Evolutionary conservation across 768 basidiomycete genomes (phyloP), one percentile per base, ranked within the genome.

Genomic region (Tricholoma hemisulphureum): DNA sequence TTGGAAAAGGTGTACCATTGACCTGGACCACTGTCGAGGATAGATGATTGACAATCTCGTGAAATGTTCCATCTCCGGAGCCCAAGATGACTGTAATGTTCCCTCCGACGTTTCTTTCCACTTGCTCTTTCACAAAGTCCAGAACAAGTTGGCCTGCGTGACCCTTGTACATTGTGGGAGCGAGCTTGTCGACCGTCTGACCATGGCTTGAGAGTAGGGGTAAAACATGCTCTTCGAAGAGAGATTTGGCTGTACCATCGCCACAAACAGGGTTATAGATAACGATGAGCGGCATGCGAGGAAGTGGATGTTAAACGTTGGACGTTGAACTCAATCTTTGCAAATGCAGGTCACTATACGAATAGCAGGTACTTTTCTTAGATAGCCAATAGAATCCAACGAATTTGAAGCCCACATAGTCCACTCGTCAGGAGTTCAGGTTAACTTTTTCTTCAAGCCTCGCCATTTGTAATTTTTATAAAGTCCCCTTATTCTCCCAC

Each of bases 61-160:
- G 92, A 35, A 94, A 76, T 1, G 95, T 97, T 16, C 95, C 95
- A 71, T 98, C 95, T 7, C 95, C 95, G 4, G 95, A 93, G 14
- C 81, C 83, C 23, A 94, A 75, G 51, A 90, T 67, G 48, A 90
- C 67, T 0, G 79, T 80, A 52, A 82, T 58, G 26, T 70, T 69
- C 24, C 53, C 73, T 24, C 11, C 23, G 14, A 5, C 43, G 7
- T 68, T 55, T 55, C 65, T 59, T 41, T 63, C 28, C 6, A 24
- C 18, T 28, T 43, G 11, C 3, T 39, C 60, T 9, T 72, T 56
- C 50, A 88, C 64, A 60, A 80, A 74, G 5, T 76, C 65, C 31
- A 76, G 58, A 14, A 83, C 71, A 51, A 80, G 56, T 32, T 62
- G 64, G 13, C 84, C 87, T 9, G 86, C 87, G 67, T 91, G 82